Evolutionary conservation across 2,329 filamentous ascomycete species (phyloP), one percentile per base, ranked within the genome.

Genomic region (Ophiosphaerella korrae): DNA sequence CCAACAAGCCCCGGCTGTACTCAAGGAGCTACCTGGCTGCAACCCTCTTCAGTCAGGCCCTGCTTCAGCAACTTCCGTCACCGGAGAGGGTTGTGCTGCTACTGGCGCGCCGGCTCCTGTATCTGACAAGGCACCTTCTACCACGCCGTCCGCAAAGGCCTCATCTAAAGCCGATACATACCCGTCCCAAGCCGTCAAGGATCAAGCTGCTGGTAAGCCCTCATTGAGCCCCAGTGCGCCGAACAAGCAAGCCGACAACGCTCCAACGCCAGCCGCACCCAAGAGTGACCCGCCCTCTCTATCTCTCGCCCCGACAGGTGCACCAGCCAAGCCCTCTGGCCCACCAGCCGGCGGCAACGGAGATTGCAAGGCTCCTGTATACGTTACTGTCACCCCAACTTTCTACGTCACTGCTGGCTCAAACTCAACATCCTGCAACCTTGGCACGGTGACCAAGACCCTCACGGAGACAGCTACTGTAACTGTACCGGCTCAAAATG

Each of bases 41-140:
- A 74, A 74, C 48, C 70, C 72, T n/a, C 48, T 74, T 24, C 72
- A 74, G 52, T 54, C 60, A 42, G 72, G 72, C 2, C 72, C 72
- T 36, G 66, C 61, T 18, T 53, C 51, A 24, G 72, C 72, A 13
- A 72, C 64, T 7, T 21, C 31, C 7, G 65, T 47, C 23, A 55
- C 64, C 47, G 70, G 69, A 7, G 53, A 61, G 14, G 64, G 58
- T 13, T 73, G 69, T 49, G 55, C 48, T 34, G 63, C 62, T 34
- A 47, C 57, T 36, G 48, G 60, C 38, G 35, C 57, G 45, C 34
- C 50, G 21, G 38, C 49, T n/a, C 44, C 55, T 21, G 53, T 24
- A 23, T 35, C 35, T 5, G 46, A 36, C 14, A 56, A 43, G 18
- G 45, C 45, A 12, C 54, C 49, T 18, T 32, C 50, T 7, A 53